Base-by-base conservation (phyloP, 768 basidiomycete species). In the Lanmaoa rubissima region DNA sequence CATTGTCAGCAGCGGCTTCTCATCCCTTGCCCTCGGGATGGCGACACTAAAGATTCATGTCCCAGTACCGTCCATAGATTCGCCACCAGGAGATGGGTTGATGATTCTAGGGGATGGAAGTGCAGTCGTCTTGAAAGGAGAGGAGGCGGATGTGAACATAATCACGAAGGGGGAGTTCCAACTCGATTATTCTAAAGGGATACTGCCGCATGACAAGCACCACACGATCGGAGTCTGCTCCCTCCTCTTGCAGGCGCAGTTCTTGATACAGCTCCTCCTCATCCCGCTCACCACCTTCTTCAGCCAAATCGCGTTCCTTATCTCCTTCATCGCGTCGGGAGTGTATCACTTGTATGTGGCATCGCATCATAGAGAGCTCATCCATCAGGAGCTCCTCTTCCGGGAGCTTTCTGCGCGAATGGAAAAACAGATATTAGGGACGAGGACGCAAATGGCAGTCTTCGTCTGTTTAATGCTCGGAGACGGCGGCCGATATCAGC, bases 101-200 rank as follows among this genome's bases (percentile, higher is more conserved):
- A 54, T 74, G 55, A n/a, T 55, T 7, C 58, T 43, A 6, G 40
- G 13, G 1, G 65, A 65, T 31, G 65, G 59, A 38, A 59, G 55
- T 21, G 45, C 66, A 3, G 55, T 74, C 26, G 42, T 73, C 28
- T 40, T 73, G 57, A 64, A 63, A 50, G 74, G 72, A 38, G 21
- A 53, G 5, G 73, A 73, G 54, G 57, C 53, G 1, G 61, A 60
- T 14, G 66, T 74, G 38, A 69, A 67, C 41, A 41, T 62, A 7
- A 35, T 75, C 45, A 73, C 68, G 1, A 70, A 66, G 49, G 73
- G 73, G n/a, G 61, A 48, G 32, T 73, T 74, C 51, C 54, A 59
- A 38, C 69, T 75, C 34, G 65, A 67, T 42, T 69, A 59, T 32
- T 51, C 68, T 2, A 5, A 4, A 0, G 55, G 58, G 32, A 49